A percentile compares a stretch with the other conserved stretches of the same genome.
These are phyloP conservation scores for Geotrichum bryndzae DNA, from an alignment of 1,139 yeast species.

Conservation along the genomic window DNA sequence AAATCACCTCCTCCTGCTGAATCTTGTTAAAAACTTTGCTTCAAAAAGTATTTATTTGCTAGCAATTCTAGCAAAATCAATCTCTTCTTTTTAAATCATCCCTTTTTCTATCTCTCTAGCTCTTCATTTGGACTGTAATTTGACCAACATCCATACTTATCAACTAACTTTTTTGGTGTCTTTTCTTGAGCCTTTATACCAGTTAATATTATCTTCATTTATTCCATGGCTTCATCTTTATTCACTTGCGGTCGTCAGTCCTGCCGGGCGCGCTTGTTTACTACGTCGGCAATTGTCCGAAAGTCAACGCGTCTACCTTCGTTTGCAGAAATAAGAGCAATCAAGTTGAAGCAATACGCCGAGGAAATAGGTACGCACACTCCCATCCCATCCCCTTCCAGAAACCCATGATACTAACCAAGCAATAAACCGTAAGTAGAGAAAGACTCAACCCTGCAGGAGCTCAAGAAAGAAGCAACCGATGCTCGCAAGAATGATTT, in stretches of 20 bases:
- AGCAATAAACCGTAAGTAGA: not conserved
- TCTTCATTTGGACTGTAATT: not conserved
- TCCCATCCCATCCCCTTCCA: not conserved
- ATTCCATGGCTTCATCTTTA: not conserved
- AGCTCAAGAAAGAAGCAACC: slow-evolving; percentile 21
- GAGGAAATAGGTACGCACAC: slow-evolving; percentile 19
- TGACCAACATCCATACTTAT: too few relatives aligned
- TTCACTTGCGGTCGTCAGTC: not conserved
- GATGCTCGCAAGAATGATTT: slow-evolving; percentile 11
- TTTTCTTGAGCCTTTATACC: not conserved
- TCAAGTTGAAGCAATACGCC: slow-evolving; percentile 31
- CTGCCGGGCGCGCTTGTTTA: not conserved
- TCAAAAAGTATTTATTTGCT: not conserved
- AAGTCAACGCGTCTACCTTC: slow-evolving; percentile 30
- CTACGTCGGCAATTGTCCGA: not conserved
- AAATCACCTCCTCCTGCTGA: not conserved
- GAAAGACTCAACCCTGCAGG: slow-evolving; percentile 15
- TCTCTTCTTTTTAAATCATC: not conserved
- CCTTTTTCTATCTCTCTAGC: not conserved
- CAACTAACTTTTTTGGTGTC: not conserved
- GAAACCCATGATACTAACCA: not conserved
- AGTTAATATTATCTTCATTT: not conserved
- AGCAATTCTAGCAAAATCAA: not conserved
- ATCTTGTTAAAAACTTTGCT: not conserved
- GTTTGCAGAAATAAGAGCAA: slow-evolving; percentile 33